These are phyloP conservation scores for Mortierella hygrophila DNA, from an alignment of 192 early-diverging fungal genomes.

Conservation along the genomic window DNA sequence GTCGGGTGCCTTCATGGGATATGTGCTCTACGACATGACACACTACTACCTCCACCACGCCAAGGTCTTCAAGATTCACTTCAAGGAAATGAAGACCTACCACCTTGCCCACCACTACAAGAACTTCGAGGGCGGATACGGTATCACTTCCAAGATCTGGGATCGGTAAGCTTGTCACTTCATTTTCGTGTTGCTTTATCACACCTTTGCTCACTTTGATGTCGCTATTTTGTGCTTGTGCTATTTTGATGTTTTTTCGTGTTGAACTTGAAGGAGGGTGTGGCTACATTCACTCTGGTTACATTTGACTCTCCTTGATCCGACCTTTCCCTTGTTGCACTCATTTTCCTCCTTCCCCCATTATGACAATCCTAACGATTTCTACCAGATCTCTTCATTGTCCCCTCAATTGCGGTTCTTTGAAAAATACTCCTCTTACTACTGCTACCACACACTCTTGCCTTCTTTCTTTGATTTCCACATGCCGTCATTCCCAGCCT, in stretches of 20 bases:
- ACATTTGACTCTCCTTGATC: conserved; percentile 6
- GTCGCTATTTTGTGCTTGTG: not conserved
- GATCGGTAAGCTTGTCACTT: conserved; percentile 60
- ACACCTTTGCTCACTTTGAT: not conserved
- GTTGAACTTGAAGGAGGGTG: not conserved
- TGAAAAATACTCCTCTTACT: not conserved
- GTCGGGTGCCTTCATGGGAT: conserved; percentile 84
- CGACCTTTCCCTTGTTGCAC: not conserved
- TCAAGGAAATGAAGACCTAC: conserved; percentile 92
- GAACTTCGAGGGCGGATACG: conserved; percentile 87
- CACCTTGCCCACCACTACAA: conserved; percentile 97
- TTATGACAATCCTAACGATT: no score
- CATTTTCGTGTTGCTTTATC: not conserved
- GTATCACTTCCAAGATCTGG: conserved; percentile 94
- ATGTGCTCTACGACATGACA: conserved; percentile 91
- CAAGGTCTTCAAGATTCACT: conserved; percentile 75
- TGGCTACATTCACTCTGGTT: not conserved
- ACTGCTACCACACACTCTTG: not conserved
- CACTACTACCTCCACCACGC: conserved; percentile 98
- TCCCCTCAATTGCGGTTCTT: not conserved
- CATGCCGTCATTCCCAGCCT: not conserved
- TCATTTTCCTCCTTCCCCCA: not conserved
- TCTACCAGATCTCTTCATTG: not conserved
- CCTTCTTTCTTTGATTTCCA: not conserved
- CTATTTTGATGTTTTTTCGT: not conserved